These are phyloP conservation scores for Microbotryum scabiosae DNA, from an alignment of 1,284 basidiomycete genomes.

Conservation along the genomic window DNA sequence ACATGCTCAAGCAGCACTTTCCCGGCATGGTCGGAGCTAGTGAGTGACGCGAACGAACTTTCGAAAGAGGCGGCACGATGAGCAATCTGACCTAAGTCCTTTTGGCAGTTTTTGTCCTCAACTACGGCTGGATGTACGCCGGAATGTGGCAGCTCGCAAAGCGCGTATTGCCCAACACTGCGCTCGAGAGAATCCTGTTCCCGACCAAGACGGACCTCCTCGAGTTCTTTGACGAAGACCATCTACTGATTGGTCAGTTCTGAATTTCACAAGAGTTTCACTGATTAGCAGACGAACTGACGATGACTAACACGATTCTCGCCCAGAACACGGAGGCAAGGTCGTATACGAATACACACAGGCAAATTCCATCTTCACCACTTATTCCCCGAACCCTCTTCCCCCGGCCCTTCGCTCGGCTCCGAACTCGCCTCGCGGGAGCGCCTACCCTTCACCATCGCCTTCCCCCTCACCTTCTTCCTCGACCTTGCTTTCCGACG, in stretches of 20 bases:
- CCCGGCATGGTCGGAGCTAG: conserved; percentile 68
- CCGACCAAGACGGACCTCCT: conserved; percentile 54
- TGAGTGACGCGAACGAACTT: conserved; percentile 37
- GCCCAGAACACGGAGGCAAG: conserved; percentile 31
- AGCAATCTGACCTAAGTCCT: not conserved
- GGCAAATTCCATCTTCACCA: conserved; percentile 29
- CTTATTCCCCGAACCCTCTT: conserved; percentile 21
- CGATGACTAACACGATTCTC: not conserved
- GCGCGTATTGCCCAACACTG: conserved; percentile 60
- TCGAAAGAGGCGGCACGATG: not conserved
- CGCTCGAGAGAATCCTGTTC: conserved; percentile 65
- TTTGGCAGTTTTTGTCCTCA: conserved; percentile 59
- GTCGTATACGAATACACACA: conserved; percentile 28
- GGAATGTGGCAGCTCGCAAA: conserved; percentile 68
- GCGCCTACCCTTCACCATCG: conserved; percentile 5
- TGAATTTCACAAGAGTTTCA: not conserved
- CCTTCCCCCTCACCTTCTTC: conserved; percentile 19
- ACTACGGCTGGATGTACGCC: conserved; percentile 72
- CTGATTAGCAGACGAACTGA: not conserved
- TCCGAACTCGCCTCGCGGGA: conserved; percentile 1
- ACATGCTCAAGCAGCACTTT: conserved; percentile 51
- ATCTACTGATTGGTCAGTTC: conserved; percentile 52
- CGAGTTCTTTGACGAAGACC: conserved; percentile 50
- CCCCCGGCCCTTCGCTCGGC: conserved; percentile 2
- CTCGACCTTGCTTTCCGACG: conserved; percentile 15